Base-by-base conservation (phyloP, 2,329 filamentous ascomycete species). In the Didymella keratinophila region DNA sequence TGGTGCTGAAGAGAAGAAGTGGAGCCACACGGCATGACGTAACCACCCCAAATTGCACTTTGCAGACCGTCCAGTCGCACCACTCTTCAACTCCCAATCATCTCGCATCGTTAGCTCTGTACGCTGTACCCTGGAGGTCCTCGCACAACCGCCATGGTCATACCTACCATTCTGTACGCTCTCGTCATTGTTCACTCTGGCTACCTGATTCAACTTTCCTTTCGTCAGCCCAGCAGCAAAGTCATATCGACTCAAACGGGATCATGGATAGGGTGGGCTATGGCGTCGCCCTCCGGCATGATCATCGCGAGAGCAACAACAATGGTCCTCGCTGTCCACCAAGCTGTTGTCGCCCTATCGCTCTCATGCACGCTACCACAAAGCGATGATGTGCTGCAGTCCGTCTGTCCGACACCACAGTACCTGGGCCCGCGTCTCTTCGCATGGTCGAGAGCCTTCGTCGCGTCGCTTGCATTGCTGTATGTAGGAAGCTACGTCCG, bases 401-500 rank as follows among this genome's bases (percentile, higher is more conserved):
- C n/a, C 25, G 32, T 47, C 2, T 64, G 62, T 42, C 56, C 56
- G 10, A 49, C 47, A 11, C 44, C 60, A 2, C 18, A 46, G 5
- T 60, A 62, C 27, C 32, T 64, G 12, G 60, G 61, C 36, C 21
- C 30, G 1, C 41, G 25, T 7, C 25, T 64, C 4, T 62, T 64
- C 39, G 54, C 48, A 2, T 61, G 56, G 57, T 57, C 54, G 6
- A 34, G 9, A 6, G 14, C 46, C 1, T 18, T 46, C 14, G 14
- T 60, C 2, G 34, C 20, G 1, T 25, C 54, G 1, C 34, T 64
- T 2, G 16, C 32, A 1, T 10, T 64, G 1, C 21, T 60, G 23
- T 64, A 61, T 27, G 4, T 44, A 3, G 60, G 62, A 7, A 58
- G 51, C 43, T 60, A 54, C 7, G 43, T 78, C n/a, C 72, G 78